phyloP scores from a whole-genome alignment of 2,329 filamentous ascomycete species.

The Phialocephala sp. region DNA sequence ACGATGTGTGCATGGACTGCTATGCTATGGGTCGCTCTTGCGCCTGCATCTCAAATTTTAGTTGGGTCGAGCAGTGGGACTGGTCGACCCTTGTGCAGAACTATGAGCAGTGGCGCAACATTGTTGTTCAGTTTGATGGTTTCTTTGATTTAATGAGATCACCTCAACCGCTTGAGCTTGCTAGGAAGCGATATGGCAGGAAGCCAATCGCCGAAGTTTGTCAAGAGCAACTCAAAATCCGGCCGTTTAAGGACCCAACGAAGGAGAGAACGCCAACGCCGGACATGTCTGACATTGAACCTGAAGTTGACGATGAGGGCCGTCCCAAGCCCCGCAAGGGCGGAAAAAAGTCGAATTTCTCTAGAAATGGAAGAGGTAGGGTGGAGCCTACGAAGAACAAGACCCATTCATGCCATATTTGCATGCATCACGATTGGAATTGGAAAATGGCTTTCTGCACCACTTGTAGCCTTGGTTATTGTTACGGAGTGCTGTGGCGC shows the following conservation, averaged over 20 bases:
- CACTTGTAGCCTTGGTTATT: conserved; percentile 78
- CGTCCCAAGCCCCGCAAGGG: conserved; percentile 67
- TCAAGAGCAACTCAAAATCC: conserved; percentile 79
- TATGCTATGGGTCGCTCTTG: conserved; percentile 98
- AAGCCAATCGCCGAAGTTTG: conserved; percentile 92
- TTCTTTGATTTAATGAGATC: conserved; percentile 69
- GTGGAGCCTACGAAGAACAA: conserved; percentile 54
- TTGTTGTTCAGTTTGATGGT: conserved; percentile 76
- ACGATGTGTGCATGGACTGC: conserved; percentile 98
- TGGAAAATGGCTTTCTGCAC: conserved; percentile 88
- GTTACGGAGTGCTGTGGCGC: conserved; percentile 90
- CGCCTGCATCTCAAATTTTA: conserved; percentile 80
- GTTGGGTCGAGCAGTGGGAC: conserved; percentile 91
- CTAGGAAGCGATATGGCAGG: conserved; percentile 68
- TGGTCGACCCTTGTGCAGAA: conserved; percentile 80
- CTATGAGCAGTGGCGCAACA: conserved; percentile 82
- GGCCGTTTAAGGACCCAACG: conserved; percentile 84
- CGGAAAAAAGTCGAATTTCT: conserved; percentile 53
- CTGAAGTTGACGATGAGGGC: conserved; percentile 68
- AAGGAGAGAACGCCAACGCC: conserved; percentile 39
- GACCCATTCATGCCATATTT: conserved; percentile 77
- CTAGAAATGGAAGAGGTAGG: conserved; percentile 42
- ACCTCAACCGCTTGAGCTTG: conserved; percentile 73
- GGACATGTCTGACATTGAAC: conserved; percentile 54
- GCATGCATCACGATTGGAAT: conserved; percentile 76